Evolutionary conservation across 2,329 filamentous ascomycete genomes (phyloP).

Genomic region (Neurospora crassa): DNA sequence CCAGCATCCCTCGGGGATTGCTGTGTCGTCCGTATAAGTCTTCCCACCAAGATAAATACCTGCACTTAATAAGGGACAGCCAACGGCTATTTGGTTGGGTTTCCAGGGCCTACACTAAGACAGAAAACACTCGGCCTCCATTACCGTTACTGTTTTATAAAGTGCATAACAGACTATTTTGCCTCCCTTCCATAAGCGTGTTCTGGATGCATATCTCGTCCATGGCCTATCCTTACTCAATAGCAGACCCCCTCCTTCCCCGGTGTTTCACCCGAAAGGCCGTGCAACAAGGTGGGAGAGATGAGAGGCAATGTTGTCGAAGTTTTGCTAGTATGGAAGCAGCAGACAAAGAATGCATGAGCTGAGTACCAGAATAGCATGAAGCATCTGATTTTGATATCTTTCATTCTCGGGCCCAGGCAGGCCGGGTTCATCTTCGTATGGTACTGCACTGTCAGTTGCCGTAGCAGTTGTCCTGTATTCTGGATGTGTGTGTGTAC

Average conservation of each 20-base stretch:
- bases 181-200: neutral
- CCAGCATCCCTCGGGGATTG: neutral
- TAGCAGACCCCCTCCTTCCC: neutral
- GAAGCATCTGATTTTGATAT: neutral
- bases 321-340: neutral
- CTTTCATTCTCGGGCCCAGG: neutral
- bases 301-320: neutral
- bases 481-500: neutral
- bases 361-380: neutral
- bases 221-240: neutral
- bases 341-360: neutral
- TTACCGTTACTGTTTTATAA: neutral
- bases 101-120: neutral
- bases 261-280: neutral
- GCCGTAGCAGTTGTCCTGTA: neutral
- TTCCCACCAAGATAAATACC: neutral
- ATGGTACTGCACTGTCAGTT: neutral
- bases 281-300: neutral
- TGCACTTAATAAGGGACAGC: neutral
- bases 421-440: neutral
- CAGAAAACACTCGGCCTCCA: neutral
- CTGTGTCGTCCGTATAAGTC: neutral
- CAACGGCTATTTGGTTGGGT: neutral
- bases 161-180: neutral
- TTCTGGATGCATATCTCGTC: neutral